Evolutionary conservation across 768 basidiomycete genomes (phyloP).

Genomic region (Boletus subcaerulescens): DNA sequence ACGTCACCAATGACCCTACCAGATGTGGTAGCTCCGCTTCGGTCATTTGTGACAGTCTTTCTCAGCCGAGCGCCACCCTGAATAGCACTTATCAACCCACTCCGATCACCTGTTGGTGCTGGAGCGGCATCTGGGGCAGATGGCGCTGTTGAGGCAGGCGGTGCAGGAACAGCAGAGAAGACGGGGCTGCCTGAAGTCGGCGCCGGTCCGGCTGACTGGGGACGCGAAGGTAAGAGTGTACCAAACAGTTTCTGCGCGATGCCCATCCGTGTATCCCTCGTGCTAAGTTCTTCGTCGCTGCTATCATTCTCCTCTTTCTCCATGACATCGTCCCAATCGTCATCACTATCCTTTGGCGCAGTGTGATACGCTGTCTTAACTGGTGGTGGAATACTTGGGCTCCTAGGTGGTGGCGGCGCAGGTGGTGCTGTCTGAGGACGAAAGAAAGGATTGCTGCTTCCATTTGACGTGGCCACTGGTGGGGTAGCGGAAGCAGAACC

Average conservation of each 20-base stretch:
- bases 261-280: conserved; percentile 58
- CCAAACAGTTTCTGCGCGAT: conserved; percentile 83
- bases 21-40: conserved; percentile 63
- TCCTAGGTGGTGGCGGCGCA: conserved; percentile 37
- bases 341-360: conserved; percentile 56
- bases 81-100: conserved; percentile 76
- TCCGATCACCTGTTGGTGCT: conserved; percentile 49
- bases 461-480: conserved; percentile 34
- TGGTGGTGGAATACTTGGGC: conserved; percentile 40
- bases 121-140: conserved; percentile 33
- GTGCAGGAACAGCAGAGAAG: conserved; percentile 34
- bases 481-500: conserved; percentile 24
- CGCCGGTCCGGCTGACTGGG: conserved; percentile 50
- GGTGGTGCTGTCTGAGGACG: conserved; percentile 44
- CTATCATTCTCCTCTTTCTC: conserved; percentile 71
- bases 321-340: conserved; percentile 83
- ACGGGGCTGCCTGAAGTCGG: conserved; percentile 20
- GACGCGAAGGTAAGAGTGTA: conserved; percentile 56
- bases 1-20: conserved; percentile 79
- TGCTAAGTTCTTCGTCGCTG: conserved; percentile 77
- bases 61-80: conserved; percentile 69
- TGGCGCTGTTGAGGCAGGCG: conserved; percentile 17
- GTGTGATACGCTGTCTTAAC: conserved; percentile 60
- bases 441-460: conserved; percentile 76
- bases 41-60: conserved; percentile 81